Base-by-base conservation (phyloP, 164 flowering plant species). In the Pachysandra terminalis region DNA sequence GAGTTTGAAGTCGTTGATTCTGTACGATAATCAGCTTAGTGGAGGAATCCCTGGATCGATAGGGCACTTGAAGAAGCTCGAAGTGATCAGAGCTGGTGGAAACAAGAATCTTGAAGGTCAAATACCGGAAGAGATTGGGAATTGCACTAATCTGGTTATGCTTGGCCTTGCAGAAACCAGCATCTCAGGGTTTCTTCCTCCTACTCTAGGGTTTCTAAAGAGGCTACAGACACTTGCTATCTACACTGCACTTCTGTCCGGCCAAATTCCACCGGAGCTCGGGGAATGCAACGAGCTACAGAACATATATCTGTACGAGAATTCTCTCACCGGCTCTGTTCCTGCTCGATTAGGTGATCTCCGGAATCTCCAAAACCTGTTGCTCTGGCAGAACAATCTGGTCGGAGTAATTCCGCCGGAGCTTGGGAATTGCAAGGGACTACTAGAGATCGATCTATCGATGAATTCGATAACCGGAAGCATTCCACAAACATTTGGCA, bases 131-230 rank as follows among this genome's bases (percentile, higher is more conserved):
- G 95, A 86, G 54, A 84, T 91, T n/a, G 95, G 93, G 1, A 89
- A 88, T 64, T 91, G 93, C 59, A 71, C 80, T 5, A 77, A 74
- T 60, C 73, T 91, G 74, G 68, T 77, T 15, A 76, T 86, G 83
- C 17, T 91, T 21, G 97, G 97, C 16, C 68, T 91, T 0, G 95
- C 97, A 9, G 97, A 91, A 64, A 91, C 95, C 0, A 83, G 88
- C 75, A 74, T 88, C 13, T 85, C 94, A 1, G 97, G 97, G 0
- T 83, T 74, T 26, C 74, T 91, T 0, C 97, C 97, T 2, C 17
- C 85, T 0, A 71, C 66, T 28, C 70, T 91, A 0, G 95, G 95
- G 54, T 75, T 41, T 17, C 81, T 91, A 57, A 87, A 88, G 78
- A 85, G 76, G 23, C 88, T 91, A 55, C 74, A 88, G 48, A 89